phyloP scores from a whole-genome alignment of 257 asterid genomes.

The Solanum chaucha region DNA sequence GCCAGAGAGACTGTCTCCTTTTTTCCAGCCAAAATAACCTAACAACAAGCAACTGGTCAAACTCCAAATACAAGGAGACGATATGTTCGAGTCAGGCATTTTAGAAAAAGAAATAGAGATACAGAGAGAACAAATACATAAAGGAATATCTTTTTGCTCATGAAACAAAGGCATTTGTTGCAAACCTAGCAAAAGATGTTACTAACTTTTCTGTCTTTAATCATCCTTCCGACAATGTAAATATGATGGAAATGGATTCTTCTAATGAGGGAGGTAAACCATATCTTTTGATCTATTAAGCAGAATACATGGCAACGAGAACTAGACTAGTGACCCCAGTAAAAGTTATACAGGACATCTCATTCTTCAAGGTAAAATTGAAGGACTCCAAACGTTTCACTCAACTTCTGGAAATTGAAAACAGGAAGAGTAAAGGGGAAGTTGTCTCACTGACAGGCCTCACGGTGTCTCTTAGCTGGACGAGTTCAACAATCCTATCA shows the following conservation, averaged over 20 bases:
- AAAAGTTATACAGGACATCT: not conserved
- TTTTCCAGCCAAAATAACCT: slow-evolving; percentile 92
- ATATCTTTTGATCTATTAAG: not conserved
- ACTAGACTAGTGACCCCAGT: not conserved
- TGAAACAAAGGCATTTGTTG: not conserved
- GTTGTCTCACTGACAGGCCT: slow-evolving; percentile 73
- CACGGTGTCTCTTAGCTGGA: slow-evolving; percentile 84
- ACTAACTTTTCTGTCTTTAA: not conserved
- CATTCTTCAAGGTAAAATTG: not conserved
- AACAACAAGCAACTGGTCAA: slow-evolving; percentile 4
- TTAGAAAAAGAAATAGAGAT: not conserved
- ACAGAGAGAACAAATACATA: not conserved
- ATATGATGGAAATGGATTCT: not conserved
- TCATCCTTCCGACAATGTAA: not conserved
- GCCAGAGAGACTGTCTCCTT: slow-evolving; percentile 72
- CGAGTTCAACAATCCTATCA: slow-evolving; percentile 86
- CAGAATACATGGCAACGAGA: not conserved
- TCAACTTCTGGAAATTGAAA: not conserved
- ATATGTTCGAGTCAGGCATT: not conserved
- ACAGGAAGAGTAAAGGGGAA: slow-evolving; percentile 1
- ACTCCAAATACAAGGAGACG: not conserved
- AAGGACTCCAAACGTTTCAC: not conserved
- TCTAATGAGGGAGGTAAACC: not conserved
- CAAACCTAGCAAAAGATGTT: not conserved
- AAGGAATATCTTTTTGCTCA: not conserved